Conservation (phyloP, 1,284 basidiomycete species). For the Pseudozyma sp. region DNA sequence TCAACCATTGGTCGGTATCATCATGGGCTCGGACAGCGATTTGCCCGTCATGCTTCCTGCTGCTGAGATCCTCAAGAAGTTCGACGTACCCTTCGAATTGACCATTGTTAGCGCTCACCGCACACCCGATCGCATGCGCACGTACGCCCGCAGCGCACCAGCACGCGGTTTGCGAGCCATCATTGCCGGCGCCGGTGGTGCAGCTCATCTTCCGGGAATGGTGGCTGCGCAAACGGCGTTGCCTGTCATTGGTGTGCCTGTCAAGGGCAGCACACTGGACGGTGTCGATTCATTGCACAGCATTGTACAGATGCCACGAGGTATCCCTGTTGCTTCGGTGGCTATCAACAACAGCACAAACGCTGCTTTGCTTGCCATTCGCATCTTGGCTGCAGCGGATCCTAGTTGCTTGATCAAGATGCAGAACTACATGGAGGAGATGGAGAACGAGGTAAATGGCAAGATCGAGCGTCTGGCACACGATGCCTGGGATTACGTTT, state of each 20-base stretch:
- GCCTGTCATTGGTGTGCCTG: constrained; percentile 95
- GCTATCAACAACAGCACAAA: constrained; percentile 97
- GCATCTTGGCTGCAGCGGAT: constrained; percentile 81
- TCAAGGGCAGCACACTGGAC: constrained; percentile 92
- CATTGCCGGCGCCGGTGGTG: constrained; percentile 95
- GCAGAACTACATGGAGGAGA: constrained; percentile 79
- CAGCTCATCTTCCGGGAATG: constrained; percentile 98
- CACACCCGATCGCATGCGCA: constrained; percentile 86
- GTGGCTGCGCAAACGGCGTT: constrained; percentile 91
- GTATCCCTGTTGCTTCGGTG: constrained; percentile 95
- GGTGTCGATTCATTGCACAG: constrained; percentile 96
- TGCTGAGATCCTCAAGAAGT: constrained; percentile 83
- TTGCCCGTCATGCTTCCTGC: constrained; percentile 91
- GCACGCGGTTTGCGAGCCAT: constrained; percentile 81
- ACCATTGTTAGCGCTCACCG: constrained; percentile 97
- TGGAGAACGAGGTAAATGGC: constrained; percentile 84
- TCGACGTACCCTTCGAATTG: constrained; percentile 89
- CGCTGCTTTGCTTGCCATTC: constrained; percentile 88
- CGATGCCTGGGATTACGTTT: constrained; percentile 81
- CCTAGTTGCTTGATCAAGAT: constrained; percentile 78
- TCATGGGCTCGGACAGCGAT: constrained; percentile 99
- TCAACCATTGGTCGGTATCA: constrained; percentile 87
- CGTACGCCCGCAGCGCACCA: constrained; percentile 83
- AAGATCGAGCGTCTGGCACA: constrained; percentile 84
- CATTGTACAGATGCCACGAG: constrained; percentile 99